Base-by-base conservation (phyloP, 2,329 filamentous ascomycete genomes). In the Talaromyces rugulosus region DNA sequence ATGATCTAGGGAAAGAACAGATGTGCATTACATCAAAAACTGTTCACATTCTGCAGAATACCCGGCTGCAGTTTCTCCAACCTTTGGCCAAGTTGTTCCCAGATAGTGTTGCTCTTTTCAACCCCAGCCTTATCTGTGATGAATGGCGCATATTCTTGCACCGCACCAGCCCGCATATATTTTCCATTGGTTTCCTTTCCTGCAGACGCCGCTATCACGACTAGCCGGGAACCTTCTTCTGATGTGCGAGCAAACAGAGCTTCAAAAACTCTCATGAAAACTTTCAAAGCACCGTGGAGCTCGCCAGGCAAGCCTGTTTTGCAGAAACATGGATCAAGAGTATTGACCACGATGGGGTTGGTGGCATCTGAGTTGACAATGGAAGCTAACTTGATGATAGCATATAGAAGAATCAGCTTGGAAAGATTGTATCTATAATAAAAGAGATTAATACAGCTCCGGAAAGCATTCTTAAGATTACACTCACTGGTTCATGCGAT, bases 111-210 rank as follows among this genome's bases (percentile, higher is more conserved):
- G 11, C 40, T 36, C n/a, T 27, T 56, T 14, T 40, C 16, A 40
- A 56, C 12, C 14, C 53, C 53, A 7, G 14, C 8, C 16, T 56
- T 27, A 27, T 56, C 28, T 6, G 53, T 56, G 28, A 56, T 40
- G 16, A 56, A 56, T 40, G 53, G 53, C 12, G 53, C 28, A 56
- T 40, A 56, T 40, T 28, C 53, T 27, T 56, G 53, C 53, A 56
- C 16, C 1, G 33, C 53, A 8, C 53, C 53, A 36, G 53, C 53
- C 27, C 53, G 53, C 53, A 56, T 56, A n/a, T 56, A 56, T 56
- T 30, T 30, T 8, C 53, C 53, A 56, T 56, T 31, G 16, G 53
- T 56, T 27, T 56, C 53, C n/a, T 36, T 56, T 40, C 53, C 53
- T 36, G 53, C 53, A 18, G 53, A 56, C 27, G 33, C 53, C 40